phyloP scores from a whole-genome alignment of 164 flowering plant genomes.

The Macadamia integrifolia region DNA sequence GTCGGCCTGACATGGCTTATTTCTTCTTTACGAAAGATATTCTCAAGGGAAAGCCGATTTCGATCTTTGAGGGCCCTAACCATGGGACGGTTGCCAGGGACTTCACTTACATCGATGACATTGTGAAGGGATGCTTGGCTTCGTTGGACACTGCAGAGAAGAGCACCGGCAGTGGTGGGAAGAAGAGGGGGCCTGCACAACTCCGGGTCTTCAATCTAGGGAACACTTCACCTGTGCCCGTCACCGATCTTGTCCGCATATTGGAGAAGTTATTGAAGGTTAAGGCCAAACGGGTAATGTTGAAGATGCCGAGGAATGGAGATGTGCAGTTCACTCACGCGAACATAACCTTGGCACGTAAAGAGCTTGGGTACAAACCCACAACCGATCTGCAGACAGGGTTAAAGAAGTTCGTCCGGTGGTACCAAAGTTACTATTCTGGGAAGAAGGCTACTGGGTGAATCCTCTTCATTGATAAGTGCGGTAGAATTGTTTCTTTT shows the following conservation, averaged over 20 bases:
- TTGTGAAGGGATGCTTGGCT: slow-evolving; percentile 63
- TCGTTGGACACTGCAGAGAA: slow-evolving; percentile 69
- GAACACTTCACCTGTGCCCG: slow-evolving; percentile 78
- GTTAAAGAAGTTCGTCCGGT: slow-evolving; percentile 72
- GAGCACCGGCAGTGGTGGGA: slow-evolving; percentile 91
- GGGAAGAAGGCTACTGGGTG: slow-evolving; percentile 58
- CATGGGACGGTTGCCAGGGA: slow-evolving; percentile 90
- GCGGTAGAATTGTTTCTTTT: slow-evolving; percentile 34
- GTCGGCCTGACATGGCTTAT: slow-evolving; percentile 93
- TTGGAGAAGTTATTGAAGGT: slow-evolving; percentile 80
- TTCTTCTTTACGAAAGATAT: slow-evolving; percentile 88
- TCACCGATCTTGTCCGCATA: slow-evolving; percentile 65
- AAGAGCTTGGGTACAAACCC: slow-evolving; percentile 82
- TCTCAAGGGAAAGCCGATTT: slow-evolving; percentile 62
- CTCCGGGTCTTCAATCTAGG: slow-evolving; percentile 79
- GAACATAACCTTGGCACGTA: slow-evolving; percentile 71
- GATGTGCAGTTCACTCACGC: slow-evolving; percentile 94
- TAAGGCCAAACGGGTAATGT: slow-evolving; percentile 62
- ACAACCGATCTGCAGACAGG: slow-evolving; percentile 86
- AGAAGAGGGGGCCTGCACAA: slow-evolving; percentile 82
- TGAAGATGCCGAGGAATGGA: slow-evolving; percentile 90
- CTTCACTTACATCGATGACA: slow-evolving; percentile 83
- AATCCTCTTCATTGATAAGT: slow-evolving; percentile 11
- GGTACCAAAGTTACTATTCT: slow-evolving; percentile 65
- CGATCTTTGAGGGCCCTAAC: slow-evolving; percentile 68